Percentiles rank a stretch among this genome's conserved stretches.
phyloP scores from a whole-genome alignment of 495 filamentous ascomycete species.

The Podospora pseudocomata region DNA sequence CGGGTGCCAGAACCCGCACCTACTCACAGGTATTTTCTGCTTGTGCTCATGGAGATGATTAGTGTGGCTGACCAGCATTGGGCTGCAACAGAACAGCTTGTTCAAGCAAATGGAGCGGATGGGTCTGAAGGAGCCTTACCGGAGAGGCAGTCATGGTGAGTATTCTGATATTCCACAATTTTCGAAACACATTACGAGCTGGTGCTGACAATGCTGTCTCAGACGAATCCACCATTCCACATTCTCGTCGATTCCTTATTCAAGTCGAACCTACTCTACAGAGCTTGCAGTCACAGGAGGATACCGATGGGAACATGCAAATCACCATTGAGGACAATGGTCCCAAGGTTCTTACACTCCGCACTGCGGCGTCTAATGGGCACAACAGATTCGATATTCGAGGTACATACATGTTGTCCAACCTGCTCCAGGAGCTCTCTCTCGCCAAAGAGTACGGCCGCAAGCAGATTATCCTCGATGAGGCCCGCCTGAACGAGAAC shows the following conservation, averaged over 20 bases:
- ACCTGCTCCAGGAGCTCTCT: slow-evolving; percentile 88
- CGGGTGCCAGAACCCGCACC: slow-evolving; percentile 43
- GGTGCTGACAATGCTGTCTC: slow-evolving; percentile 3
- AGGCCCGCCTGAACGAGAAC: slow-evolving; percentile 84
- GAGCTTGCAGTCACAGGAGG: slow-evolving; percentile 71
- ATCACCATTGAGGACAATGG: slow-evolving; percentile 95
- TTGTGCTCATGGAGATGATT: neutral
- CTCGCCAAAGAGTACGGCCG: slow-evolving; percentile 82
- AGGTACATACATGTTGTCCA: slow-evolving; percentile 93
- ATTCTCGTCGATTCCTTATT: slow-evolving; percentile 68
- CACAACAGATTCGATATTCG: slow-evolving; percentile 79
- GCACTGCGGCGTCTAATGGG: slow-evolving; percentile 83
- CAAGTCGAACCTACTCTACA: slow-evolving; percentile 72
- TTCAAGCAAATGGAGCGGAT: slow-evolving; percentile 43
- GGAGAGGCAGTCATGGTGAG: slow-evolving; percentile 50
- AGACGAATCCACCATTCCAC: slow-evolving; percentile 46
- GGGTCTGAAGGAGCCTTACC: slow-evolving; percentile 41
- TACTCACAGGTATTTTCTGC: slow-evolving; percentile 43
- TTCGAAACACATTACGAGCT: neutral
- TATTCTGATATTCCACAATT: neutral
- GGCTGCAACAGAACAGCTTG: slow-evolving; percentile 37
- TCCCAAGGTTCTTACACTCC: slow-evolving; percentile 82
- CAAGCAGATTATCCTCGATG: slow-evolving; percentile 80
- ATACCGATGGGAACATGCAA: slow-evolving; percentile 86
- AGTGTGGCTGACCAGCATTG: slow-evolving; percentile 20